A percentile compares a stretch with the other conserved stretches of the same genome.
Conservation (phyloP, 2,329 filamentous ascomycete genomes). For the Botrytis tulipae region DNA sequence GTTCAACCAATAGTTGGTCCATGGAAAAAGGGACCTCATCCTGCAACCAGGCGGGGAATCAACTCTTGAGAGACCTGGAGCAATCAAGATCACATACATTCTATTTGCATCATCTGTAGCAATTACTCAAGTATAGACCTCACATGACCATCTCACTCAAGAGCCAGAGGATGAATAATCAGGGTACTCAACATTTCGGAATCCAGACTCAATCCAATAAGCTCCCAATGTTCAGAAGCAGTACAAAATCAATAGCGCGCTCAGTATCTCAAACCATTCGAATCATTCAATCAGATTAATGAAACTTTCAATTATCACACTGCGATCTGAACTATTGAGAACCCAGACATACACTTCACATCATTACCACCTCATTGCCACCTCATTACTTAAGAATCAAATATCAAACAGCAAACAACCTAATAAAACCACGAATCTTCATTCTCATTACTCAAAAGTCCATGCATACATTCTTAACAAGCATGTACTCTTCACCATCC, state of each 20-base stretch:
- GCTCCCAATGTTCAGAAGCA: background rate
- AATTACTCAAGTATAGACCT: no score
- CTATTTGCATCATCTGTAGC: no score
- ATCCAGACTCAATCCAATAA: background rate
- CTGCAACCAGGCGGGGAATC: no score
- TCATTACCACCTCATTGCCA: background rate
- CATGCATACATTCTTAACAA: background rate
- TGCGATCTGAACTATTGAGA: background rate
- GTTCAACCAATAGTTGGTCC: no score
- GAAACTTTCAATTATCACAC: background rate
- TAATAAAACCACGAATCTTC: background rate
- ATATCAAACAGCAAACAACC: background rate
- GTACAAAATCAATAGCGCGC: background rate
- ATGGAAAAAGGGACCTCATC: no score
- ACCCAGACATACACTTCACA: background rate
- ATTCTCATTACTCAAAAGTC: background rate
- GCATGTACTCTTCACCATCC: background rate
- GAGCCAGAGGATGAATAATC: background rate
- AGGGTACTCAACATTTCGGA: background rate
- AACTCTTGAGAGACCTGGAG: no score
- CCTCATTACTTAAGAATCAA: background rate
- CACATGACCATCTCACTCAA: no score
- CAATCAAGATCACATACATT: no score
- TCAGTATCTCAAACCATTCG: background rate
- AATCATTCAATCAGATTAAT: background rate